These are phyloP conservation scores for Pilobolus umbonatus DNA, from an alignment of 192 early-diverging fungal genomes.

Conservation along the genomic window DNA sequence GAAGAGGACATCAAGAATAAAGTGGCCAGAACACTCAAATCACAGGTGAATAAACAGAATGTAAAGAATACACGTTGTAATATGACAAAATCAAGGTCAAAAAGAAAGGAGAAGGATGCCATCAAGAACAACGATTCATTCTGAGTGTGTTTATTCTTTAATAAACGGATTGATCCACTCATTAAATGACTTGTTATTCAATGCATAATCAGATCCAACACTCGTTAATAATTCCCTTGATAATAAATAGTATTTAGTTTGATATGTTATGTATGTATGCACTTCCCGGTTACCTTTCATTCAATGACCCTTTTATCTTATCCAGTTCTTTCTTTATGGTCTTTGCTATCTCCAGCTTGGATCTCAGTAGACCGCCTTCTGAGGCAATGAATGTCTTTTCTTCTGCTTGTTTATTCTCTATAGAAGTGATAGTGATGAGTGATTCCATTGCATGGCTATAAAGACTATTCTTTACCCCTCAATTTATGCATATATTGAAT, in stretches of 20 bases:
- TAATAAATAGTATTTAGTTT: background rate
- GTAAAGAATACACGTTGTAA: slow-evolving; percentile 32
- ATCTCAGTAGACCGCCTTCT: background rate
- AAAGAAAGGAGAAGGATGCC: slow-evolving; percentile 38
- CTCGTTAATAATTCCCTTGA: background rate
- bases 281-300: background rate
- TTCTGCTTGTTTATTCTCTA: too few relatives aligned
- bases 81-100: slow-evolving; percentile 48
- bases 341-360: background rate
- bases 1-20: slow-evolving; percentile 47
- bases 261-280: background rate
- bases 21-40: slow-evolving; percentile 39
- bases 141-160: slow-evolving; percentile 3
- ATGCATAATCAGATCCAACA: background rate
- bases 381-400: too few relatives aligned
- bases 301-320: background rate
- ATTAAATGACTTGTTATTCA: background rate
- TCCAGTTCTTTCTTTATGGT: background rate
- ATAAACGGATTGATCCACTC: background rate
- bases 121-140: slow-evolving; percentile 34
- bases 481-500: too few relatives aligned
- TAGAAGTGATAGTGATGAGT: too few relatives aligned
- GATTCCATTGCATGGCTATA: too few relatives aligned
- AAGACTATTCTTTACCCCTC: too few relatives aligned
- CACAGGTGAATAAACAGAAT: slow-evolving; percentile 26